A percentile compares a stretch with the other conserved stretches of the same genome.
These are phyloP conservation scores for Excoecaria cochinchinensis DNA, from an alignment of 345 rosid genomes.

Conservation along the genomic window DNA sequence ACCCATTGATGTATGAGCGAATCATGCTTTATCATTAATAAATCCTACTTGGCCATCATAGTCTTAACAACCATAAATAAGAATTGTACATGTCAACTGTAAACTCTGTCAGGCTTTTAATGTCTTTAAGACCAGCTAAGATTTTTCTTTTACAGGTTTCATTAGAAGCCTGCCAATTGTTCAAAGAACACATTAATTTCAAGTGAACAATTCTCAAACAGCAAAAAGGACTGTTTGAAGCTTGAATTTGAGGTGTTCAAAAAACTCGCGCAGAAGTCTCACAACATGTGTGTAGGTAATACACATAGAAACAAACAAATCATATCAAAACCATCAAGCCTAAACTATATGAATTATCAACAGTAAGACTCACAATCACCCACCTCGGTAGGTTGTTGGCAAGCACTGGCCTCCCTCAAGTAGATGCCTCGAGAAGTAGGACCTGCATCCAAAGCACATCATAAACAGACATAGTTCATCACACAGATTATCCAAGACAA, in stretches of 20 bases:
- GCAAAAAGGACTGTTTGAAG: neutral
- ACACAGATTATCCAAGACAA: neutral
- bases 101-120: neutral
- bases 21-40: neutral
- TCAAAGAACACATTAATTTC: neutral
- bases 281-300: neutral
- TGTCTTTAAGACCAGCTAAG: neutral
- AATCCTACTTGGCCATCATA: neutral
- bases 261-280: constrained; percentile 9
- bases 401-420: constrained; percentile 72
- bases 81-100: neutral
- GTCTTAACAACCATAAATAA: neutral
- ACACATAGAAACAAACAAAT: neutral
- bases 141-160: neutral
- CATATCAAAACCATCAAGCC: constrained; percentile 7
- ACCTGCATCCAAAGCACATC: constrained; percentile 47
- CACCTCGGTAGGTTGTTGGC: constrained; percentile 81
- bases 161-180: neutral
- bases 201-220: neutral
- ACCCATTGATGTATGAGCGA: neutral
- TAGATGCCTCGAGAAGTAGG: constrained; percentile 85
- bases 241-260: constrained; percentile 2
- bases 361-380: constrained; percentile 22
- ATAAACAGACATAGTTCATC: constrained; percentile 12
- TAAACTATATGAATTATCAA: neutral